Percentiles rank a stretch among this genome's conserved stretches.
Conservation (phyloP, 129 eudicot genomes). For the Ambrosia trifida region DNA sequence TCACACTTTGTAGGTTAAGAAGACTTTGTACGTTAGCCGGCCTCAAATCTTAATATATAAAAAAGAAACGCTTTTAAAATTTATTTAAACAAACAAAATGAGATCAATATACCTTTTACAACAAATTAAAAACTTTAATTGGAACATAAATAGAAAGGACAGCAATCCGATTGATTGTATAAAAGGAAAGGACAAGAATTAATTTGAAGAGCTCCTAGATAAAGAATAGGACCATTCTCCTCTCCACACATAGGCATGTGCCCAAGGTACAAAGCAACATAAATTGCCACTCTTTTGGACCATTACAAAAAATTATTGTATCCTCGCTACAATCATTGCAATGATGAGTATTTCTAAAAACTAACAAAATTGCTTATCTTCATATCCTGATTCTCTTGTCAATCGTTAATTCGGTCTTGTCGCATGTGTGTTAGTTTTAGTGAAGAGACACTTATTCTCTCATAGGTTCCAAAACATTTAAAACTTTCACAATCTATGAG, state of each 20-base stretch:
- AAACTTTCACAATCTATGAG: not conserved
- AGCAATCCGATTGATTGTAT: not conserved
- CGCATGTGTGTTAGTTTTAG: slow-evolving; percentile 7
- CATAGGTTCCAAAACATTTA: slow-evolving; percentile 8
- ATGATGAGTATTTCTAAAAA: not conserved
- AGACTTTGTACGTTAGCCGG: too few relatives aligned
- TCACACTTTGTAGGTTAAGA: too few relatives aligned
- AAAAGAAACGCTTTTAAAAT: too few relatives aligned
- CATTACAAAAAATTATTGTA: slow-evolving; percentile 9
- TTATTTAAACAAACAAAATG: too few relatives aligned
- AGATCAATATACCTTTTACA: not conserved
- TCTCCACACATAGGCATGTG: slow-evolving; percentile 8
- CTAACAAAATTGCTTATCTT: not conserved
- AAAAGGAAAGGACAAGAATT: not conserved
- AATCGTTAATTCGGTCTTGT: not conserved
- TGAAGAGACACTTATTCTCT: slow-evolving; percentile 6
- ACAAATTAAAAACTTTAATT: not conserved
- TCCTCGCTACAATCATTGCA: not conserved
- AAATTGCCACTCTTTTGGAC: slow-evolving; percentile 16
- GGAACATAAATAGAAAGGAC: not conserved
- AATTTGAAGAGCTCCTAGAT: not conserved
- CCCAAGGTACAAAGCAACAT: slow-evolving; percentile 10
- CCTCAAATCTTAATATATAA: too few relatives aligned
- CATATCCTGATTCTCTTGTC: not conserved
- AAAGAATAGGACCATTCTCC: slow-evolving; percentile 1